phyloP scores from a whole-genome alignment of 768 basidiomycete species.

The Lenzites betulinus region DNA sequence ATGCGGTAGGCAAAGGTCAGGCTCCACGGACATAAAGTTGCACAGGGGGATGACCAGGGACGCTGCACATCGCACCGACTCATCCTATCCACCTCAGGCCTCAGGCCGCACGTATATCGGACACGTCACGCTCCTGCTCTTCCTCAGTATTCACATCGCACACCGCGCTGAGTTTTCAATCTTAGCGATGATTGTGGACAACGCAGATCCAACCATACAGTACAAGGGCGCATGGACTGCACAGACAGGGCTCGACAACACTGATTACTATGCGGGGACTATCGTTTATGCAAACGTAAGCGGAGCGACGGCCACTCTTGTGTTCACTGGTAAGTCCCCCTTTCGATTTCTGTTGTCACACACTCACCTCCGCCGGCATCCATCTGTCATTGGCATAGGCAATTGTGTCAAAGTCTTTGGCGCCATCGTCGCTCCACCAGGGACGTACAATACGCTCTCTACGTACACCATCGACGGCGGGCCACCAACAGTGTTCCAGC shows the following conservation, averaged over 20 bases:
- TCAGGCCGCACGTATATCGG: too few relatives aligned
- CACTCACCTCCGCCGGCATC: not conserved
- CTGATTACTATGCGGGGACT: not conserved
- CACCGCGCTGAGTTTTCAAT: too few relatives aligned
- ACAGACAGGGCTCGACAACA: not conserved
- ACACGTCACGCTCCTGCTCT: too few relatives aligned
- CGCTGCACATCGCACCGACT: too few relatives aligned
- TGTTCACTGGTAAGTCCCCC: not conserved
- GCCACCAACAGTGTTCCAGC: not conserved
- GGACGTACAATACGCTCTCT: not conserved
- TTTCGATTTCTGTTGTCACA: not conserved
- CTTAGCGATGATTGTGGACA: not conserved
- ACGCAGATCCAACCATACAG: not conserved
- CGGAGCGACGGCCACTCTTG: not conserved
- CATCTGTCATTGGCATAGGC: not conserved
- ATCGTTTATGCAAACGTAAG: not conserved
- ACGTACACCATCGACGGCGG: conserved; percentile 1
- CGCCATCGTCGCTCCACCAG: not conserved
- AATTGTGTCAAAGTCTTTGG: not conserved
- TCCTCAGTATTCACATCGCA: too few relatives aligned
- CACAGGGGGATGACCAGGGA: too few relatives aligned
- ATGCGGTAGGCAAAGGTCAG: too few relatives aligned
- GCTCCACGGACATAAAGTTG: too few relatives aligned
- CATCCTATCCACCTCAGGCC: too few relatives aligned
- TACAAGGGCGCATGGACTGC: not conserved